These are phyloP conservation scores for Phytophthora tentaculata DNA, from an alignment of 352 stramenopile genomes.

Conservation along the genomic window DNA sequence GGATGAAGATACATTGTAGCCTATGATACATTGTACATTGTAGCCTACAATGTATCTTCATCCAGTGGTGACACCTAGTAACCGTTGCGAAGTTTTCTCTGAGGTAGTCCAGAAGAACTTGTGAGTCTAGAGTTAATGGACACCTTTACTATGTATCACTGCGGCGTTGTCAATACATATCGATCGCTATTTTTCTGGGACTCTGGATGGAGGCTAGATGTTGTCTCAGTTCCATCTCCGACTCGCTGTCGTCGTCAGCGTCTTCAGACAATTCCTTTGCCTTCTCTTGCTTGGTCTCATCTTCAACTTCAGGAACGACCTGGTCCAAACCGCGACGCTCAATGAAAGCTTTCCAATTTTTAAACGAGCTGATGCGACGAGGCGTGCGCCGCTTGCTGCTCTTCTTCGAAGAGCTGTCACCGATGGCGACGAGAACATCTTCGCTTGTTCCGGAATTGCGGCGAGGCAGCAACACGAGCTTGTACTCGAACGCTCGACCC, in stretches of 20 bases:
- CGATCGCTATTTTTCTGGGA: slow-evolving; percentile 19
- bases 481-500: slow-evolving; percentile 57
- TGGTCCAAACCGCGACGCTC: slow-evolving; percentile 4
- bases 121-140: too few species aligned
- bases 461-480: slow-evolving; percentile 35
- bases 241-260: slow-evolving; percentile 36
- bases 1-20: too few species aligned
- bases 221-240: slow-evolving; percentile 38
- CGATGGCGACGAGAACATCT: slow-evolving; percentile 5
- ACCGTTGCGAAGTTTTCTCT: too few species aligned
- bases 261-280: slow-evolving; percentile 3
- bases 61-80: too few species aligned
- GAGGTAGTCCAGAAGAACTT: too few species aligned
- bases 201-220: slow-evolving; percentile 61
- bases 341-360: slow-evolving; percentile 6
- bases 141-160: too few species aligned
- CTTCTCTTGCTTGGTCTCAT: neutral
- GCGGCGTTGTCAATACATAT: slow-evolving; percentile 4
- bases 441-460: slow-evolving; percentile 22
- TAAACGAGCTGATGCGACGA: slow-evolving; percentile 22
- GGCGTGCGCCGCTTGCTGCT: slow-evolving; percentile 16
- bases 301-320: slow-evolving; percentile 10
- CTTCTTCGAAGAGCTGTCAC: slow-evolving; percentile 7
- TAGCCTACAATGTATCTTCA: too few species aligned
- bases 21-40: too few species aligned